Percentiles rank a stretch among this genome's conserved stretches.
phyloP scores from a whole-genome alignment of 805 yeast species.

The Yamadazyma takamatsuzukensis region DNA sequence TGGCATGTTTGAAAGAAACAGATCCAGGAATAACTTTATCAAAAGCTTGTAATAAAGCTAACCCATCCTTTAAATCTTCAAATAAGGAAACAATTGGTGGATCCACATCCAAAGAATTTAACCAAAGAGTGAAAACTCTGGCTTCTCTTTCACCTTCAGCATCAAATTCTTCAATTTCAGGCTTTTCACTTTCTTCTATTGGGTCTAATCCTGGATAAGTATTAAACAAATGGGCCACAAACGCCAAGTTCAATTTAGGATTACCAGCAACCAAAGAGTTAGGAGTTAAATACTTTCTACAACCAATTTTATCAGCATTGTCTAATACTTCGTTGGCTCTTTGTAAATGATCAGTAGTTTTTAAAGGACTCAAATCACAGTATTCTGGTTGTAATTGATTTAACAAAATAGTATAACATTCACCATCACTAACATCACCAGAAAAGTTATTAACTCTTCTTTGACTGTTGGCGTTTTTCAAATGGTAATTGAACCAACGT shows the following conservation, averaged over 20 bases:
- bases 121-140: constrained; percentile 95
- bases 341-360: constrained; percentile 65
- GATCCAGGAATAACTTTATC: constrained; percentile 95
- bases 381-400: constrained; percentile 81
- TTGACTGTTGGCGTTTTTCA: constrained; percentile 86
- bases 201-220: constrained; percentile 97
- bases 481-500: constrained; percentile 96
- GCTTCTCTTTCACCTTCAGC: constrained; percentile 99
- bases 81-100: constrained; percentile 90
- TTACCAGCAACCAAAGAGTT: constrained; percentile 91
- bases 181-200: constrained; percentile 82
- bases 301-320: constrained; percentile 87
- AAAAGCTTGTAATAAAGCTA: constrained; percentile 82
- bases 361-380: constrained; percentile 81
- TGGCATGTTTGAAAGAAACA: constrained; percentile 73
- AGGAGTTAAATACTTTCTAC: constrained; percentile 94
- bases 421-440: constrained; percentile 89
- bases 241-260: constrained; percentile 93
- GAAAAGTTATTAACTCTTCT: constrained; percentile 86
- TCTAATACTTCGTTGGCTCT: constrained; percentile 85
- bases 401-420: constrained; percentile 84
- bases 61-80: constrained; percentile 94
- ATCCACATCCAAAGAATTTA: constrained; percentile 92
- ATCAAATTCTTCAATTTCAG: constrained; percentile 95
- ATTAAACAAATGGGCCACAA: constrained; percentile 95